Percentiles rank a stretch among this genome's conserved stretches.
Conservation (phyloP, 495 filamentous ascomycete species). For the Aspergillus ellipticus region DNA sequence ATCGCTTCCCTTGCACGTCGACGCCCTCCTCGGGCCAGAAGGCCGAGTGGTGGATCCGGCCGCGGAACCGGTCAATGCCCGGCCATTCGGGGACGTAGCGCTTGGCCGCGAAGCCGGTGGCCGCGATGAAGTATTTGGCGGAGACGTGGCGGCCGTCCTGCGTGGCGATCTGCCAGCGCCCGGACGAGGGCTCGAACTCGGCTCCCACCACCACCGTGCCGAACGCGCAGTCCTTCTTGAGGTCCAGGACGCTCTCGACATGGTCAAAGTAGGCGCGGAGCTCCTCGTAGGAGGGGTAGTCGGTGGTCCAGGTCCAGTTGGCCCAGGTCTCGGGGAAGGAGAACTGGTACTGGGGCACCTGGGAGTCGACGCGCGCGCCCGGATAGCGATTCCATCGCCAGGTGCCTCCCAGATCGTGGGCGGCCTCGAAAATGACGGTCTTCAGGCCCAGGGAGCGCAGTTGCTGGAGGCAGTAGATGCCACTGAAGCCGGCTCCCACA, state of each 20-base stretch:
- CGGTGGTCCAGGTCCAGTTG: conserved; percentile 48
- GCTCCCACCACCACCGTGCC: conserved; percentile 42
- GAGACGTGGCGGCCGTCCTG: conserved; percentile 14
- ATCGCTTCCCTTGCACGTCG: conserved; percentile 45
- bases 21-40: conserved; percentile 55
- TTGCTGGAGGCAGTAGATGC: conserved; percentile 32
- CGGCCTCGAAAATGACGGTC: conserved; percentile 42
- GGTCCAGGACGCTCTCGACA: conserved; percentile 44
- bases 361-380: conserved; percentile 46
- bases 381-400: conserved; percentile 56
- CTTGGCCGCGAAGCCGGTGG: conserved; percentile 17
- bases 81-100: conserved; percentile 44
- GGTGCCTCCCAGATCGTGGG: conserved; percentile 43
- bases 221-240: conserved; percentile 53
- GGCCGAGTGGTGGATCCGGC: conserved; percentile 52
- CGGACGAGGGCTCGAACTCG: conserved; percentile 35
- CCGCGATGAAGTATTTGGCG: conserved; percentile 31
- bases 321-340: conserved; percentile 47
- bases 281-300: conserved; percentile 49
- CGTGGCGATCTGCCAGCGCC: conserved; percentile 26
- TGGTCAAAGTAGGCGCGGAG: conserved; percentile 53
- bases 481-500: conserved; percentile 26
- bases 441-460: conserved; percentile 35
- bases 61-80: conserved; percentile 53
- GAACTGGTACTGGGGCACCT: conserved; percentile 50